Base-by-base conservation (phyloP, 75 land plant genomes). In the Pseudotsuga menziesii region DNA sequence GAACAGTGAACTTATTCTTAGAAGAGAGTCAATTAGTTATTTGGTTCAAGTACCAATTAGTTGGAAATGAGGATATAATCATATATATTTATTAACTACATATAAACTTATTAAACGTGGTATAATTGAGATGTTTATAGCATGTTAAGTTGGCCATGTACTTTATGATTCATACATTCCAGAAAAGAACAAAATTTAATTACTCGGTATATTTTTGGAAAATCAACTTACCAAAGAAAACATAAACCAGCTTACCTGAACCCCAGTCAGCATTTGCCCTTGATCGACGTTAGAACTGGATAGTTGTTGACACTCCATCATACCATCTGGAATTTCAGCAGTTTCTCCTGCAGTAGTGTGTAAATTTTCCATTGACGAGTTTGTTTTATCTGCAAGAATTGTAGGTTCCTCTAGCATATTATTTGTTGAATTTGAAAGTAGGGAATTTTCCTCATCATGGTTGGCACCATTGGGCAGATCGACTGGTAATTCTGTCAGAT, bases 211-310 rank as follows among this genome's bases (percentile, higher is more conserved):
- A 2, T 9, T 48, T 48, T 1, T 48, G 54, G 54, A 48, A 48
- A 48, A 48, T 48, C 3, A n/a, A 41, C 2, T 20, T 5, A 39
- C 72, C 20, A 20, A 39, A 69, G n/a, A 29, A n/a, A 16, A 16
- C 12, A 26, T 17, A 69, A 69, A 69, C 52, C 25, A 41, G 72
- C 72, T 69, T n/a, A 69, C 72, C 72, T 69, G 39, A 69, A 69
- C 52, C 41, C 72, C 72, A 41, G 52, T 39, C 72, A 69, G 52
- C 44, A n/a, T 36, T 41, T 69, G 72, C 39, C 41, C 72, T 41
- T 13, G 23, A 69, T n/a, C 20, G n/a, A 41, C 39, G 25, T 69
- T 36, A 16, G 48, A n/a, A 39, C 12, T 41, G 14, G 72, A 16
- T 69, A 69, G 41, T 39, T 20, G 39, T 69, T 69, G 25, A 12